Evolutionary conservation across 2,329 filamentous ascomycete genomes (phyloP).

Genomic region (Ascochyta viciae-villosae): DNA sequence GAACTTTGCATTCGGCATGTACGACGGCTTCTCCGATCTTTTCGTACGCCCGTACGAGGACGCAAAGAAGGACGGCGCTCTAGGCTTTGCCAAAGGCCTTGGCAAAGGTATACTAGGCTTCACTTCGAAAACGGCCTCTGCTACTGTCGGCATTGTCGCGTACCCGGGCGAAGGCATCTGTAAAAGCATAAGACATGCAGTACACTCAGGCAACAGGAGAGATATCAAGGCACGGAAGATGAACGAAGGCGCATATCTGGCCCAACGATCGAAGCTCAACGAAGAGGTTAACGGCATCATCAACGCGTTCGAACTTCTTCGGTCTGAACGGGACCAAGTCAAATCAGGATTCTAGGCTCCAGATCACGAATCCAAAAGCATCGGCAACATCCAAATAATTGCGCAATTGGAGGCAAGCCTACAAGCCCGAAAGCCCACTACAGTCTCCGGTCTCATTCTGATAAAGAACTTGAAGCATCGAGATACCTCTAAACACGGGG

Average conservation of each 20-base stretch:
- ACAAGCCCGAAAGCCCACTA: too few relatives aligned
- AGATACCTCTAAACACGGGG: neutral
- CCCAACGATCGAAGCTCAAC: neutral
- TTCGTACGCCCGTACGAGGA: slow-evolving; percentile 42
- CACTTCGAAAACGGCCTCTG: slow-evolving; percentile 5
- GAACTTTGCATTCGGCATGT: slow-evolving; percentile 43
- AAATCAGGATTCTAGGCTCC: neutral
- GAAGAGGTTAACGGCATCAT: neutral
- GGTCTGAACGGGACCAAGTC: neutral
- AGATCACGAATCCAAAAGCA: neutral
- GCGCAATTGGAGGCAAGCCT: too few relatives aligned
- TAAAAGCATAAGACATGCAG: slow-evolving; percentile 17
- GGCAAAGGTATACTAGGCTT: slow-evolving; percentile 40
- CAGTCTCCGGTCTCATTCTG: too few relatives aligned
- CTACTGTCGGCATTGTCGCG: slow-evolving; percentile 17
- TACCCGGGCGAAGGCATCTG: slow-evolving; percentile 27
- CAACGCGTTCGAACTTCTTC: slow-evolving; percentile 6
- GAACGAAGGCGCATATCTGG: slow-evolving; percentile 5
- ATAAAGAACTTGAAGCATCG: neutral
- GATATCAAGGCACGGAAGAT: slow-evolving; percentile 9
- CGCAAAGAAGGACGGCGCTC: slow-evolving; percentile 39
- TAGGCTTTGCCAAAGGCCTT: slow-evolving; percentile 45
- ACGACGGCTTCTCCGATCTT: slow-evolving; percentile 43
- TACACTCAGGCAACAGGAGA: slow-evolving; percentile 1
- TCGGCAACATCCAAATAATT: too few relatives aligned